phyloP scores from a whole-genome alignment of 495 filamentous ascomycete species.

The Penicillium chermesinum region DNA sequence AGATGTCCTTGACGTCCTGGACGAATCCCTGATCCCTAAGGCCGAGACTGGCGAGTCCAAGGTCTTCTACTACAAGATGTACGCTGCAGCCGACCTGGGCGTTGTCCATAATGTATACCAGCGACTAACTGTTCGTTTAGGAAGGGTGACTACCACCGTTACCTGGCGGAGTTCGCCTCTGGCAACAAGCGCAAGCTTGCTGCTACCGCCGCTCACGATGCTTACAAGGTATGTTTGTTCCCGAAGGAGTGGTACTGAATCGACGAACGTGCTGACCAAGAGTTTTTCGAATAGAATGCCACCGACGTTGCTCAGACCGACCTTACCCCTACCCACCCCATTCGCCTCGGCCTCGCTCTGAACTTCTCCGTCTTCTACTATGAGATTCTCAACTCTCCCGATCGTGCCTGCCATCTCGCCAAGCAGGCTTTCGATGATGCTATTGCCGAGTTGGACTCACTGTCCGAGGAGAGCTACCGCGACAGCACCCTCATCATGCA shows the following conservation, averaged over 20 bases:
- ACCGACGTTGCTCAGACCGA: conserved; percentile 98
- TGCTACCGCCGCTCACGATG: conserved; percentile 93
- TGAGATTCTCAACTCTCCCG: conserved; percentile 98
- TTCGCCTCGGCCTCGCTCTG: conserved; percentile 94
- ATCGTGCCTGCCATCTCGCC: conserved; percentile 96
- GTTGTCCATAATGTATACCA: neutral
- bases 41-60: conserved; percentile 98
- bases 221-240: conserved; percentile 77
- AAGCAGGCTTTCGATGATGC: conserved; percentile 99
- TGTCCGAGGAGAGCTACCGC: conserved; percentile 98
- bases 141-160: conserved; percentile 99
- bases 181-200: conserved; percentile 98
- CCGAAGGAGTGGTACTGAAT: neutral
- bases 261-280: neutral
- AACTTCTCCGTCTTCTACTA: conserved; percentile 99
- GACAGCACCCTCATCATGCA: conserved; percentile 99
- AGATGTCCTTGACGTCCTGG: conserved; percentile 95
- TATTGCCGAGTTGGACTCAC: conserved; percentile 97
- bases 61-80: conserved; percentile 99
- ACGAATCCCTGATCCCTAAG: conserved; percentile 93
- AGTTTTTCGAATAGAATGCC: conserved; percentile 59
- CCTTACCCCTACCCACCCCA: conserved; percentile 96
- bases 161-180: conserved; percentile 97
- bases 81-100: conserved; percentile 1
- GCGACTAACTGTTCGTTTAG: conserved; percentile 42